Percentiles rank a stretch among this genome's conserved stretches.
Evolutionary conservation across 116 monocot genomes (phyloP).

Genomic region (Papilionanthe hybrid): DNA sequence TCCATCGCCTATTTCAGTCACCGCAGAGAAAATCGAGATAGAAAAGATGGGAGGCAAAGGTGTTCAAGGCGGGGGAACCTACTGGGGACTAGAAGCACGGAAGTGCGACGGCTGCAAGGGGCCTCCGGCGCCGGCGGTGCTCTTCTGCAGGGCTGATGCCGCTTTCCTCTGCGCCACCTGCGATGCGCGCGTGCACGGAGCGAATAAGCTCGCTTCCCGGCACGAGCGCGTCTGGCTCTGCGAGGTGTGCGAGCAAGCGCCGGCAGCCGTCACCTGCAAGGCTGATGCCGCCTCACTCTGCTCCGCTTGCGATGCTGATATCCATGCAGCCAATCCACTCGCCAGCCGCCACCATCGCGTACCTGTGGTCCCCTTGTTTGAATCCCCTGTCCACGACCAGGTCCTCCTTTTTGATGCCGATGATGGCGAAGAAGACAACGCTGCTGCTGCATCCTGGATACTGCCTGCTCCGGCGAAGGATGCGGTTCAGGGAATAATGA

Average conservation of each 20-base stretch:
- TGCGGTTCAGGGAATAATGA: not conserved
- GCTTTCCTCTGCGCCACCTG: conserved; percentile 53
- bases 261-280: conserved; percentile 59
- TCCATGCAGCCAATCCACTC: conserved; percentile 66
- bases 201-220: conserved; percentile 40
- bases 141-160: conserved; percentile 44
- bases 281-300: conserved; percentile 67
- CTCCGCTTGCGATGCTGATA: conserved; percentile 52
- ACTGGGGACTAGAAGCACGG: conserved; percentile 15
- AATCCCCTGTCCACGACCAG: not conserved
- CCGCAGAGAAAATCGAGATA: not conserved
- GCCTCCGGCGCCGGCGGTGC: conserved; percentile 33
- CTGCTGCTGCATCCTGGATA: conserved; percentile 4
- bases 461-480: conserved; percentile 2
- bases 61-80: not conserved
- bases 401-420: not conserved
- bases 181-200: conserved; percentile 49
- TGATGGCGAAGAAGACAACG: not conserved
- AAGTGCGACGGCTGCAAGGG: conserved; percentile 53
- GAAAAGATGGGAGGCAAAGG: not conserved
- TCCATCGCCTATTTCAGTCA: not conserved
- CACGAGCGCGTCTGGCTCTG: conserved; percentile 60
- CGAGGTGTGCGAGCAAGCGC: conserved; percentile 59
- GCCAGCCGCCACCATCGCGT: conserved; percentile 55
- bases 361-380: conserved; percentile 33